A percentile compares a stretch with the other conserved stretches of the same genome.
These are phyloP conservation scores for Stromatinia cepivora DNA, from an alignment of 2,329 filamentous ascomycete genomes.

Conservation along the genomic window DNA sequence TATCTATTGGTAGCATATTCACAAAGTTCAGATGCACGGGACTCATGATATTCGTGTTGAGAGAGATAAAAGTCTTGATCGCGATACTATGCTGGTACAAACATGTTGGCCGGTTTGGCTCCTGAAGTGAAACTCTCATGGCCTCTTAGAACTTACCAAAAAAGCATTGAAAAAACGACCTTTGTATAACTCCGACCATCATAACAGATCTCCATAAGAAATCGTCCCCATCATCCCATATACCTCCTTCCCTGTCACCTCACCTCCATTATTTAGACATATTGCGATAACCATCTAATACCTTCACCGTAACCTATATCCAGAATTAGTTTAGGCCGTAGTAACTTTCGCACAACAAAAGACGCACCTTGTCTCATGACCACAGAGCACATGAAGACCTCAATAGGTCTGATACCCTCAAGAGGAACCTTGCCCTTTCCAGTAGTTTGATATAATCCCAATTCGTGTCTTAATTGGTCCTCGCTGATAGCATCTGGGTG, in stretches of 20 bases:
- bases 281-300: conserved; percentile 90
- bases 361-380: conserved; percentile 87
- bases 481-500: conserved; percentile 94
- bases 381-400: conserved; percentile 99
- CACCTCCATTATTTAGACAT: conserved; percentile 61
- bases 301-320: conserved; percentile 75
- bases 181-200: conserved; percentile 41
- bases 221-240: conserved; percentile 23
- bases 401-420: conserved; percentile 90
- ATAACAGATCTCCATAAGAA: conserved; percentile 35
- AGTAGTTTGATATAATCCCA: conserved; percentile 94
- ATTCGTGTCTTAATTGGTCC: conserved; percentile 87
- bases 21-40: background rate
- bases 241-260: conserved; percentile 3
- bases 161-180: conserved; percentile 37
- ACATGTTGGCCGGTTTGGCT: conserved; percentile 33
- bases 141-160: conserved; percentile 29
- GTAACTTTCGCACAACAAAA: conserved; percentile 21
- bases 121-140: conserved; percentile 32
- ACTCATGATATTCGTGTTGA: background rate
- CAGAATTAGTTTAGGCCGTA: conserved; percentile 23
- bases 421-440: conserved; percentile 93
- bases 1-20: background rate
- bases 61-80: conserved; percentile 35
- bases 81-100: conserved; percentile 40